Conservation (phyloP, 1,139 yeast species). For the Protomyces inundatus region DNA sequence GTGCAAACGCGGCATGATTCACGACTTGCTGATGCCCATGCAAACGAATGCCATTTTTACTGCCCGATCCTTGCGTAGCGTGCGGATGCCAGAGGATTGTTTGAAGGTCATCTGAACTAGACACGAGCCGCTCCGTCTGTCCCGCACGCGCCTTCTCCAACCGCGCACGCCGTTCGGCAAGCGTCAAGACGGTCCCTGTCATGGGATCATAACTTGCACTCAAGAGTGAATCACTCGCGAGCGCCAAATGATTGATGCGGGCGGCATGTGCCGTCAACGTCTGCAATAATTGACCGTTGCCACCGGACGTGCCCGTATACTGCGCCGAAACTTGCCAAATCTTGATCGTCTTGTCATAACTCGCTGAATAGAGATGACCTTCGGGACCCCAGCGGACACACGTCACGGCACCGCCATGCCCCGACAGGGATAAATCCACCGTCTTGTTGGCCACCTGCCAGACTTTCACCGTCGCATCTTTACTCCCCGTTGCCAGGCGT, state of each 20-base stretch:
- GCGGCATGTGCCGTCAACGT: conserved; percentile 87
- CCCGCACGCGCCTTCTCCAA: conserved; percentile 83
- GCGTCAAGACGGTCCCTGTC: conserved; percentile 14
- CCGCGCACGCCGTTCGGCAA: conserved; percentile 52
- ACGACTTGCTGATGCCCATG: conserved; percentile 97
- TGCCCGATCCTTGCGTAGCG: conserved; percentile 46
- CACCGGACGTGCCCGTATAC: conserved; percentile 50
- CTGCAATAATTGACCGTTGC: conserved; percentile 48
- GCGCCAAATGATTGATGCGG: conserved; percentile 92
- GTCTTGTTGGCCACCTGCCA: conserved; percentile 87
- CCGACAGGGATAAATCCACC: conserved; percentile 61
- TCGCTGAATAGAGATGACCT: conserved; percentile 77
- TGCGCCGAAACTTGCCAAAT: conserved; percentile 71
- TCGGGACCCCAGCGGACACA: conserved; percentile 97
- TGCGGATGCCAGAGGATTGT: conserved; percentile 95
- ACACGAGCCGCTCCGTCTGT: conserved; percentile 68
- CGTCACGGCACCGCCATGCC: conserved; percentile 83
- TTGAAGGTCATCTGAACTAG: conserved; percentile 95
- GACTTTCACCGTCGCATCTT: conserved; percentile 81
- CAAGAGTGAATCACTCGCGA: conserved; percentile 83
- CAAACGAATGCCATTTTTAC: conserved; percentile 84
- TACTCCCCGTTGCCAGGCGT: conserved; percentile 78
- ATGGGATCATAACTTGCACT: conserved; percentile 59
- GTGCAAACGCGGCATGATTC: conserved; percentile 91
- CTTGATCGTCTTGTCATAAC: conserved; percentile 90